Percentiles rank a stretch among this genome's conserved stretches.
phyloP scores from a whole-genome alignment of 768 basidiomycete genomes.

The Tricholoma sp. region DNA sequence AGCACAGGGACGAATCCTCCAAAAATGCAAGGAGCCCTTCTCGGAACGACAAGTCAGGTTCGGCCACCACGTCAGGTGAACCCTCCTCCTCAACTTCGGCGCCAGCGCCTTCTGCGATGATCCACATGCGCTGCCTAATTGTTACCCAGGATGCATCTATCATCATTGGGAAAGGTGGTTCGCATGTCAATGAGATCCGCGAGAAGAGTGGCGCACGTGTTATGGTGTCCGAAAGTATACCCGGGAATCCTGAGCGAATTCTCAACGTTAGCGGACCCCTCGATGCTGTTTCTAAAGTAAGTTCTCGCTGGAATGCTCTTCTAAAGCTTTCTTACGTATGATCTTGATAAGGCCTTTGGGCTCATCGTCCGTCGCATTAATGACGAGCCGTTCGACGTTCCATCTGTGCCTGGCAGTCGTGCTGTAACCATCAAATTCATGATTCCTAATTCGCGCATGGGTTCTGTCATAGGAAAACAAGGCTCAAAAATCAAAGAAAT shows the following conservation, averaged over 20 bases:
- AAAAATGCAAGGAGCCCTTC: constrained; percentile 29
- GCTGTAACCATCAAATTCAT: constrained; percentile 99
- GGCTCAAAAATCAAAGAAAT: constrained; percentile 99
- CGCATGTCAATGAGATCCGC: constrained; percentile 97
- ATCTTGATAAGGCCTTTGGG: constrained; percentile 76
- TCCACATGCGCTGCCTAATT: constrained; percentile 97
- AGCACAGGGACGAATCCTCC: constrained; percentile 35
- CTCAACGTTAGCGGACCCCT: constrained; percentile 94
- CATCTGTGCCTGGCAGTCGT: constrained; percentile 95
- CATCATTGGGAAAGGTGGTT: constrained; percentile 94
- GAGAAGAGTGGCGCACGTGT: constrained; percentile 97
- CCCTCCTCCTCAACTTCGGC: constrained; percentile 45
- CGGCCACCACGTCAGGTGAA: constrained; percentile 44
- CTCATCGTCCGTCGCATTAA: constrained; percentile 98
- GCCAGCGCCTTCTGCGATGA: constrained; percentile 69
- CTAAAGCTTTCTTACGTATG: background rate
- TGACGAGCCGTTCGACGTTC: constrained; percentile 97
- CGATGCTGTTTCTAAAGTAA: constrained; percentile 97
- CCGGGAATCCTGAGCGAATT: constrained; percentile 98
- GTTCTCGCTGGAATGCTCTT: constrained; percentile 16
- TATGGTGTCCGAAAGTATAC: constrained; percentile 97
- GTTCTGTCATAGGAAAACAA: constrained; percentile 96
- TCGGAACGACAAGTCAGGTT: constrained; percentile 33
- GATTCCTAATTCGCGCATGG: constrained; percentile 99
- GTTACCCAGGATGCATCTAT: constrained; percentile 99